Evolutionary conservation across 2,329 filamentous ascomycete species (phyloP).

Genomic region (Beauveria asiatica): DNA sequence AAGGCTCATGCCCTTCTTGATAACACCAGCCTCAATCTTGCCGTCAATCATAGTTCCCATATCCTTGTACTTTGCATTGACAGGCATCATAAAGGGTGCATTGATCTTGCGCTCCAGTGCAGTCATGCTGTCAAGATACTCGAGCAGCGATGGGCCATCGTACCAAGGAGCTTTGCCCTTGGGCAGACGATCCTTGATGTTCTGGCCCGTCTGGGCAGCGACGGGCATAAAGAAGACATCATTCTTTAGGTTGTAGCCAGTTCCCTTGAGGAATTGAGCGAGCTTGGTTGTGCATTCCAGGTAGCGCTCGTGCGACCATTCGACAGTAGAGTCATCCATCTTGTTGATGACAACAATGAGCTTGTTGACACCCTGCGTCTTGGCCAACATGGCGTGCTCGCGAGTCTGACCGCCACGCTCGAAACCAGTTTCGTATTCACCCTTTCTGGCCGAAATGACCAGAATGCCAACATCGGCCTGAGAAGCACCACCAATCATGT

Average conservation of each 20-base stretch:
- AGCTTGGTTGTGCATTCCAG: constrained; percentile 91
- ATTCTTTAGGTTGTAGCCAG: constrained; percentile 89
- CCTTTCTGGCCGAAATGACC: constrained; percentile 93
- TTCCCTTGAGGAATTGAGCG: constrained; percentile 75
- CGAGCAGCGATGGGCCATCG: constrained; percentile 79
- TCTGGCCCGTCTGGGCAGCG: constrained; percentile 75
- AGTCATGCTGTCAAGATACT: constrained; percentile 91
- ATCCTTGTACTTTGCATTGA: constrained; percentile 93
- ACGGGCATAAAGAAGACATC: constrained; percentile 96
- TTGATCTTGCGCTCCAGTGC: constrained; percentile 92
- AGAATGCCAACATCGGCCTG: constrained; percentile 92
- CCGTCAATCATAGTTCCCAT: constrained; percentile 97
- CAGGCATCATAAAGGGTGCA: constrained; percentile 98
- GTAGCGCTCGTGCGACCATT: constrained; percentile 91
- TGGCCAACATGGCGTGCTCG: constrained; percentile 95
- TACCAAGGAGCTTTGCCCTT: constrained; percentile 75
- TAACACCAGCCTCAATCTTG: constrained; percentile 88
- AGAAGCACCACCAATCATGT: constrained; percentile 94
- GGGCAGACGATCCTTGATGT: constrained; percentile 82
- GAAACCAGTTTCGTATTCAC: constrained; percentile 98
- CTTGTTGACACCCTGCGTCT: constrained; percentile 97
- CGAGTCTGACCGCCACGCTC: constrained; percentile 93
- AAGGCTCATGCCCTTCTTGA: constrained; percentile 80
- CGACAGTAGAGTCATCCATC: constrained; percentile 95
- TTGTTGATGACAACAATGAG: constrained; percentile 94